Evolutionary conservation across 73 alveolate genomes (phyloP), one percentile per base, ranked within the genome.

Genomic region (Paramecium tetraurelia): DNA sequence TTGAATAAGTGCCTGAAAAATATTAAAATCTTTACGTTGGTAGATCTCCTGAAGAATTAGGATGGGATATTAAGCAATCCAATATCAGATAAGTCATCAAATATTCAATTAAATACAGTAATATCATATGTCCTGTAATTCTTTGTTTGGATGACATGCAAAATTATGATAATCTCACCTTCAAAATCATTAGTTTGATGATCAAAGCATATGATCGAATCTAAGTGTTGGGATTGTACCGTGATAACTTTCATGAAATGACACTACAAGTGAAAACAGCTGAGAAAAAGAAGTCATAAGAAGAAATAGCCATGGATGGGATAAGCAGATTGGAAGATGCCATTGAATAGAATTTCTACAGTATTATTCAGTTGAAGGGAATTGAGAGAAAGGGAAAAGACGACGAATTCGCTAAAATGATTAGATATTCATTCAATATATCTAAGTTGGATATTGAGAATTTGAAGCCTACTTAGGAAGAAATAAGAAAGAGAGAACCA

Each of bases 61-160:
- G 90, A 14, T 80, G 90, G 90, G 90, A 80, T 80, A 31, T 80
- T 22, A 41, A 41, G 24, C 21, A 41, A 80, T 80, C n/a, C 9
- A 80, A 21, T 21, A 31, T 44, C 4, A 80, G 75, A 10, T 4
- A 41, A 31, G 43, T 24, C 16, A 43, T 80, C 24, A 80, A 80
- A 80, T 80, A 43, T 35, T 80, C 90, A 2, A 46, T 80, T 8
- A 80, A 80, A 48, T 44, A 38, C 5, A 70, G 58, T 38, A 58
- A 89, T 70, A 89, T 48, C 18, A 43, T 89, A 20, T 84, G 88
- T 46, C 94, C 94, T 0, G 85, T 89, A 2, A 14, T 89, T 1
- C 24, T 89, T 5, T 68, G 89, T 72, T 72, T 89, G 16, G 94
- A 89, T 14, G 94, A 89, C 50, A 58, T 89, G 36, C 35, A 89